Evolutionary conservation across 1,284 basidiomycete species (phyloP), one percentile per base, ranked within the genome.

Genomic region (Cutaneotrichosporon sp.): DNA sequence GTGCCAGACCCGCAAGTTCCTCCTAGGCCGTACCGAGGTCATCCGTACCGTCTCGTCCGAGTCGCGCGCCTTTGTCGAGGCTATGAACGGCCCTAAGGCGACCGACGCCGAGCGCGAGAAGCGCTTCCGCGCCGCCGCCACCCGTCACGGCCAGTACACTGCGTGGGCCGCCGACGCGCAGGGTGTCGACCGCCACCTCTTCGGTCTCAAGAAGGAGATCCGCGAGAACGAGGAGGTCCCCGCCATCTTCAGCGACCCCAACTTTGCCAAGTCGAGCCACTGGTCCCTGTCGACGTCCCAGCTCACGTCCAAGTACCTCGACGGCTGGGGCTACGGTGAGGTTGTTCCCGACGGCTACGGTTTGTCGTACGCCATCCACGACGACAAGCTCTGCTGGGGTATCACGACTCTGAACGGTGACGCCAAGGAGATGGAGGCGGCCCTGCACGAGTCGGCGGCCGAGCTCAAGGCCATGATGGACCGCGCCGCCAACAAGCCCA

Each of bases 281-380:
- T 99, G 96, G 97, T 90, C 94, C 80, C 82, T 99, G 69, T 91
- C 89, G 55, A 99, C 96, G 5, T 90, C 88, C 70, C 91, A 97
- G 79, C 83, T 99, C 68, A 90, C 89, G 60, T 89, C 87, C 60
- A 85, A 86, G 65, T 92, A 86, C 79, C 84, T 99, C 57, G 91
- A 95, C 71, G 93, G 93, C 42, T 97, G 96, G 95, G 96, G 96
- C 36, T 98, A 96, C 77, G 95, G 95, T 13, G 92, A 97, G 86
- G 92, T 96, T 52, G 91, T 94, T 0, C 86, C 89, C 8, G 92
- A 97, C 72, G 97, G 96, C 16, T 99, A 92, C 75, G 96, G 97
- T 11, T 82, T 97, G 47, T 89, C 92, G 42, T 99, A 99, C 81
- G 86, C 91, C 2, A 96, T 99, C 76, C 92, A 90, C 62, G 89